Evolutionary conservation across 345 rosid genomes (phyloP), one percentile per base, ranked within the genome.

Genomic region (Eucalyptus dawsonii): DNA sequence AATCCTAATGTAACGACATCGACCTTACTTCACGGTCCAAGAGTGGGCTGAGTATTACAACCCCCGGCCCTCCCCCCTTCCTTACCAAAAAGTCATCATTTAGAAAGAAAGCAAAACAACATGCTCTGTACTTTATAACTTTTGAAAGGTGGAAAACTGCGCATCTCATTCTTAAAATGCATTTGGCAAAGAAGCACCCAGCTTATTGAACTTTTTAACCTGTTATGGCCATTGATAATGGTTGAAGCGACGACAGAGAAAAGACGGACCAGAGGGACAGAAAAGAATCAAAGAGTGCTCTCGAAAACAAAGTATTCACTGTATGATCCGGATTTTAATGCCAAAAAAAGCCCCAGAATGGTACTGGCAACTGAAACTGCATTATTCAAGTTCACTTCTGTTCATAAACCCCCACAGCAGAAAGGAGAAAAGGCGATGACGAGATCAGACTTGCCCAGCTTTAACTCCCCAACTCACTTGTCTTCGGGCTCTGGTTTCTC

Each of bases 401-500:
- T 50, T 27, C 87, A 51, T n/a, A 34, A 50, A 27, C 22, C 37
- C 53, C 7, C 40, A 22, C 49, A 4, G 31, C 49, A 53, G 67
- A 87, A 87, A 86, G 16, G 67, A 86, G 24, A 76, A 76, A 37
- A 40, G 14, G 83, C 29, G 24, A 21, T 6, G 83, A 21, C 15
- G 6, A 27, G 53, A 49, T 17, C 54, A n/a, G 44, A 86, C 19
- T 37, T 27, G 53, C 53, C 58, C 47, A 54, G 34, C 31, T 67
- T 58, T 34, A 80, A 50, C 47, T 91, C 86, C 89, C 87, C 80
- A 83, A 86, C 88, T 90, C 91, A 53, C 56, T 54, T 80, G 88
- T 89, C 40, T 88, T 83, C 94, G 9, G 94, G 4, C 88, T 89
- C 91, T 1, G 90, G 94, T 89, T 95, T 96, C 92, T 96, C 98